These are phyloP conservation scores for Fusarium sulawesiense DNA, from an alignment of 2,329 filamentous ascomycete species.

Conservation along the genomic window DNA sequence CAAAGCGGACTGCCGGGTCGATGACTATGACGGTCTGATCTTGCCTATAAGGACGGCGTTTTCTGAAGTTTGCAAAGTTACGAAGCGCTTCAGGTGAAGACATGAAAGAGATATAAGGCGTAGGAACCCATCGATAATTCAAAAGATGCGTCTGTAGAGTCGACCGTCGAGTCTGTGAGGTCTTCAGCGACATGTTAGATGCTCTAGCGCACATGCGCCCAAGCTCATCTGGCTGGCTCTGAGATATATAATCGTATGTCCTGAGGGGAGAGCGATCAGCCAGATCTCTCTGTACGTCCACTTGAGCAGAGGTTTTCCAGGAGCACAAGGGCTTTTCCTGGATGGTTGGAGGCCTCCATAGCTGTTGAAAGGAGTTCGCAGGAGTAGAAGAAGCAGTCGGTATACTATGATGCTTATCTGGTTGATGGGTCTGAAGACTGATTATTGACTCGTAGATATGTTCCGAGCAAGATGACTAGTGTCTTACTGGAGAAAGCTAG, in stretches of 20 bases:
- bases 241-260: conserved; percentile 1
- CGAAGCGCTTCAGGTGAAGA: neutral
- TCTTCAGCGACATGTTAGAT: neutral
- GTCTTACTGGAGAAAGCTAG: neutral
- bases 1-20: neutral
- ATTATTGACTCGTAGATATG: neutral
- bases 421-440: neutral
- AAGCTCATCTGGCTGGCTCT: conserved; percentile 4
- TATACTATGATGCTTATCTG: neutral
- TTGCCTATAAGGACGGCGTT: neutral
- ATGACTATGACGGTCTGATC: neutral
- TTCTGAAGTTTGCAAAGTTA: neutral
- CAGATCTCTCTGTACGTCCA: neutral
- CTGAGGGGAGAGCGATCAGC: neutral
- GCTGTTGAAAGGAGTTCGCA: neutral
- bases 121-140: neutral
- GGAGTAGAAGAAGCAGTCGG: neutral
- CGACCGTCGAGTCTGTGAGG: neutral
- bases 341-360: neutral
- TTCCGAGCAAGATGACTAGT: neutral
- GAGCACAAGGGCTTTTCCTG: neutral
- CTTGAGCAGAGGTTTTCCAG: neutral
- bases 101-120: conserved; percentile 7
- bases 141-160: neutral
- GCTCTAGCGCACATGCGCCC: conserved; percentile 4